Evolutionary conservation across 2,329 filamentous ascomycete species (phyloP).

Genomic region (Fusarium pseudocircinatum): DNA sequence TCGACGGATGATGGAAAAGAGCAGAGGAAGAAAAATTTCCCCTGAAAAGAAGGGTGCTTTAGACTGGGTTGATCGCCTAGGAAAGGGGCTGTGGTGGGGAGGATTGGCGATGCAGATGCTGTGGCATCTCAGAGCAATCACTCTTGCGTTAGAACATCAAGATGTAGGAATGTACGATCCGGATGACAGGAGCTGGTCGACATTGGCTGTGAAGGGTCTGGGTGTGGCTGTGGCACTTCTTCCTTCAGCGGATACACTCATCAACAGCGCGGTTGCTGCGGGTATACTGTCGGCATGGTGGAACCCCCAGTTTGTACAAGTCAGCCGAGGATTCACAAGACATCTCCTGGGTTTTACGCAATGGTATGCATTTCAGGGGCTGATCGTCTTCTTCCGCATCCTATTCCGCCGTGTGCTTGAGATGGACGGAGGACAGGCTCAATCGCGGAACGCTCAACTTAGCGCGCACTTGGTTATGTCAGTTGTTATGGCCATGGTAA

Average conservation of each 20-base stretch:
- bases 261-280: slow-evolving; percentile 59
- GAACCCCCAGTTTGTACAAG: slow-evolving; percentile 73
- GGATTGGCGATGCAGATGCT: slow-evolving; percentile 57
- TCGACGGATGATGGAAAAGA: slow-evolving; percentile 77
- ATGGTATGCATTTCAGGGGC: slow-evolving; percentile 73
- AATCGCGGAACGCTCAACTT: slow-evolving; percentile 54
- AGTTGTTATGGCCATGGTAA: slow-evolving; percentile 63
- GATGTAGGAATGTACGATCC: slow-evolving; percentile 49
- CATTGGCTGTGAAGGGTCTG: slow-evolving; percentile 20
- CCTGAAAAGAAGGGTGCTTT: slow-evolving; percentile 49
- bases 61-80: slow-evolving; percentile 55
- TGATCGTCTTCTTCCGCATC: slow-evolving; percentile 66
- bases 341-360: slow-evolving; percentile 69
- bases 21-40: slow-evolving; percentile 50
- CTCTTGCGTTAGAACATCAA: slow-evolving; percentile 38
- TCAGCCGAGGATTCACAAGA: slow-evolving; percentile 66
- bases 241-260: slow-evolving; percentile 53
- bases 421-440: slow-evolving; percentile 51
- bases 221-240: slow-evolving; percentile 43
- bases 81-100: slow-evolving; percentile 59
- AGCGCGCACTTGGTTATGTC: slow-evolving; percentile 66
- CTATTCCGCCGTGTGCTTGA: slow-evolving; percentile 56
- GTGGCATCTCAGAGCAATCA: slow-evolving; percentile 58
- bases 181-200: slow-evolving; percentile 41
- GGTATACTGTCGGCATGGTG: slow-evolving; percentile 69